Conservation (phyloP, 2,329 filamentous ascomycete species). For the Leptodontidium sp. region DNA sequence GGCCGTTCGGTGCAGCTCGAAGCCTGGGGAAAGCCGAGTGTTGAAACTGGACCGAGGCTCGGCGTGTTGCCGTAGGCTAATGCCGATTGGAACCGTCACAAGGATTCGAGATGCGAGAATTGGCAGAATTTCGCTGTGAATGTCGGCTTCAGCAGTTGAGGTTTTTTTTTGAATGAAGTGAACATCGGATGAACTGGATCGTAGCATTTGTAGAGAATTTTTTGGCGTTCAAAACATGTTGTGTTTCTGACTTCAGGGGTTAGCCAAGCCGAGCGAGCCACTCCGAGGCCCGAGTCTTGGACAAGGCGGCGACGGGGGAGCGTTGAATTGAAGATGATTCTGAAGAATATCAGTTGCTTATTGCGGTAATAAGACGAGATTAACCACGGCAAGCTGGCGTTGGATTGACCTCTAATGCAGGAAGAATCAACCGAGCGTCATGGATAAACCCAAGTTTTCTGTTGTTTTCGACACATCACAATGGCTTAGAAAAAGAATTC, state of each 20-base stretch:
- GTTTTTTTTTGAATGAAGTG: not conserved
- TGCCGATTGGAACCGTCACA: too few relatives aligned
- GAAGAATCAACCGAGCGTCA: too few relatives aligned
- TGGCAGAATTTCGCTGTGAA: not conserved
- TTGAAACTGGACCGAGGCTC: constrained; percentile 6
- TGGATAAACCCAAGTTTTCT: too few relatives aligned
- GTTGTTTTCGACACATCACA: too few relatives aligned
- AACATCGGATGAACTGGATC: not conserved
- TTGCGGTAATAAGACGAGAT: too few relatives aligned
- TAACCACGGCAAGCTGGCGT: too few relatives aligned
- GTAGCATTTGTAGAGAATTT: not conserved
- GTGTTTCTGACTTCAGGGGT: constrained; percentile 1
- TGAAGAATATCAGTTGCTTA: too few relatives aligned
- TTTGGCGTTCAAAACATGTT: not conserved
- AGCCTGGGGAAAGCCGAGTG: not conserved
- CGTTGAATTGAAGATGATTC: too few relatives aligned
- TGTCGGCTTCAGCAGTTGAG: not conserved
- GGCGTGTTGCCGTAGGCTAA: not conserved
- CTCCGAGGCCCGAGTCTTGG: not conserved
- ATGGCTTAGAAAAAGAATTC: too few relatives aligned
- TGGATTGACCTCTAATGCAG: too few relatives aligned
- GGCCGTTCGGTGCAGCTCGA: not conserved
- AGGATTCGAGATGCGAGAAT: not conserved
- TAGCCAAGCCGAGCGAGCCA: not conserved
- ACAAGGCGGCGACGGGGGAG: too few relatives aligned